Evolutionary conservation across 495 filamentous ascomycete genomes (phyloP).

Genomic region (Arthonia radiata): DNA sequence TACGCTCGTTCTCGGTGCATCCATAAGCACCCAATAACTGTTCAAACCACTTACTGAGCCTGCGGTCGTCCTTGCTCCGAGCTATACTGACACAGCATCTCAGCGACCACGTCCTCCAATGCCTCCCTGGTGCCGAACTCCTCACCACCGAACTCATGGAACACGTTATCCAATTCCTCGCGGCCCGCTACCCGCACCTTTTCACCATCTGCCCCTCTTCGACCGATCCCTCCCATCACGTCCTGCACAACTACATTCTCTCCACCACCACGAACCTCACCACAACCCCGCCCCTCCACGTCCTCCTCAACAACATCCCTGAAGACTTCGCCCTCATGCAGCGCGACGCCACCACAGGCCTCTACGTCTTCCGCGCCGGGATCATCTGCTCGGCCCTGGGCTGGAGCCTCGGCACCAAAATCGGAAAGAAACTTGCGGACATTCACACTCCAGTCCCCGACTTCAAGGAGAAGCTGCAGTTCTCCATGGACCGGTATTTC

Average conservation of each 20-base stretch:
- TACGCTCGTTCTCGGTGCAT: too few species aligned
- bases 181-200: slow-evolving; percentile 53
- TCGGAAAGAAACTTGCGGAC: slow-evolving; percentile 43
- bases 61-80: too few species aligned
- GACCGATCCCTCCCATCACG: slow-evolving; percentile 26
- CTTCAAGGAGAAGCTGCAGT: slow-evolving; percentile 77
- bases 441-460: slow-evolving; percentile 66
- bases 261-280: slow-evolving; percentile 34
- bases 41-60: too few species aligned
- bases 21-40: too few species aligned
- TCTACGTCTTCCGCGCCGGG: slow-evolving; percentile 56
- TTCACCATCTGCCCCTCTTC: too few species aligned
- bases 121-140: slow-evolving; percentile 54
- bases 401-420: slow-evolving; percentile 57
- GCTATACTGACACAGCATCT: too few species aligned
- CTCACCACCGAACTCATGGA: slow-evolving; percentile 84
- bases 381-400: slow-evolving; percentile 58
- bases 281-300: slow-evolving; percentile 39
- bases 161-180: slow-evolving; percentile 58
- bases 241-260: slow-evolving; percentile 51
- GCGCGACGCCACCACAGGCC: slow-evolving; percentile 42
- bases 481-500: slow-evolving; percentile 77
- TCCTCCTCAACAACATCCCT: slow-evolving; percentile 60
- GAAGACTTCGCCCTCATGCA: slow-evolving; percentile 74
- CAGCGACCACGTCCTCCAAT: slow-evolving; percentile 36